Conservation (phyloP, 2,329 filamentous ascomycete species). For the Arachnopeziza araneosa region DNA sequence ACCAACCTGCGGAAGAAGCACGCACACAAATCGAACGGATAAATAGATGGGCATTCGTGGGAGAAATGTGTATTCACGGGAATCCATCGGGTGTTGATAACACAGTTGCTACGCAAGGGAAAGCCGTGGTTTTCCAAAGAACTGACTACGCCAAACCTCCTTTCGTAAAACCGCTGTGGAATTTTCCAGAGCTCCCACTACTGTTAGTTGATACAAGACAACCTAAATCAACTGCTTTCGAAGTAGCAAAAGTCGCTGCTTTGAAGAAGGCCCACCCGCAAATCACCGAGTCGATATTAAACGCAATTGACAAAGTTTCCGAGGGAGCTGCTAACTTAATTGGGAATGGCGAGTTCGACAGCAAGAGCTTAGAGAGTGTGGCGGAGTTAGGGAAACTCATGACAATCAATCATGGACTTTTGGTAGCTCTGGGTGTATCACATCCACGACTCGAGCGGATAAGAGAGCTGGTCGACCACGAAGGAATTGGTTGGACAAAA, state of each 20-base stretch:
- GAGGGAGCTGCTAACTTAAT: slow-evolving; percentile 50
- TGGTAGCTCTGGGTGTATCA: slow-evolving; percentile 88
- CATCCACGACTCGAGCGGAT: slow-evolving; percentile 90
- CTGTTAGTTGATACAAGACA: slow-evolving; percentile 87
- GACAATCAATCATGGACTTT: slow-evolving; percentile 86
- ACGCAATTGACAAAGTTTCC: slow-evolving; percentile 75
- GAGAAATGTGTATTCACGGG: slow-evolving; percentile 94
- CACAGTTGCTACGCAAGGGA: slow-evolving; percentile 88
- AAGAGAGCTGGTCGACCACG: slow-evolving; percentile 82
- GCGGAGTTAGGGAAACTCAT: slow-evolving; percentile 79
- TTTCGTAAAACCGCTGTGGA: slow-evolving; percentile 67
- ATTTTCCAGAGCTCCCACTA: slow-evolving; percentile 88
- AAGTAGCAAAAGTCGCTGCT: slow-evolving; percentile 79
- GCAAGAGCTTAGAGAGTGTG: slow-evolving; percentile 56
- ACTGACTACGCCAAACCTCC: slow-evolving; percentile 74
- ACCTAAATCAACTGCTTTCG: slow-evolving; percentile 74
- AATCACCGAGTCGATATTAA: slow-evolving; percentile 74
- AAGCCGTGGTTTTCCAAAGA: slow-evolving; percentile 86
- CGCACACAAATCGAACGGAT: slow-evolving; percentile 87
- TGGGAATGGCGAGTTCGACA: slow-evolving; percentile 60
- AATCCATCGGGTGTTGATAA: slow-evolving; percentile 97
- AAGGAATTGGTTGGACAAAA: slow-evolving; percentile 93
- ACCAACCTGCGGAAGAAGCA: slow-evolving; percentile 85
- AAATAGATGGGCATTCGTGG: slow-evolving; percentile 96
- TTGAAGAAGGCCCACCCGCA: slow-evolving; percentile 68